These are phyloP conservation scores for Inga oerstediana DNA, from an alignment of 306 rosid species.

Conservation along the genomic window DNA sequence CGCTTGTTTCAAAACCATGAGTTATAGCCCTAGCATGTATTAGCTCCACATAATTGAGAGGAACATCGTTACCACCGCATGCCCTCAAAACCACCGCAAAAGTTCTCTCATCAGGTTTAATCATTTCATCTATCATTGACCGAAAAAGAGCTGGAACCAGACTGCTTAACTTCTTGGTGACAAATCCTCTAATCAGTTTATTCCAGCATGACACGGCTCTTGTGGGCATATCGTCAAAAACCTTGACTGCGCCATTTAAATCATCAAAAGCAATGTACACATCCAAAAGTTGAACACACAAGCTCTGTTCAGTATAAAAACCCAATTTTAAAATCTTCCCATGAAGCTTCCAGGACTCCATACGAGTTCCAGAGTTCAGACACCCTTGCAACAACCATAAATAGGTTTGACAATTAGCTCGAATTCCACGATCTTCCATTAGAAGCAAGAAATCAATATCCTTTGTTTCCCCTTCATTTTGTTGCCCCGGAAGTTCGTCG, in stretches of 20 bases:
- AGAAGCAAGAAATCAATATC: slow-evolving; percentile 58
- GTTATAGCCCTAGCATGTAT: slow-evolving; percentile 65
- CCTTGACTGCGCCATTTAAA: slow-evolving; percentile 48
- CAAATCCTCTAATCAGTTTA: slow-evolving; percentile 52
- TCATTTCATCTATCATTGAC: slow-evolving; percentile 52
- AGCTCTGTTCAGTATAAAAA: slow-evolving; percentile 45
- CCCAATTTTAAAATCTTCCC: slow-evolving; percentile 72
- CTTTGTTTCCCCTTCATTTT: slow-evolving; percentile 36
- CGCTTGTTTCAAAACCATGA: slow-evolving; percentile 61
- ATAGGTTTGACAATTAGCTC: slow-evolving; percentile 73
- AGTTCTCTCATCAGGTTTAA: slow-evolving; percentile 55
- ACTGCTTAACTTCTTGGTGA: slow-evolving; percentile 38
- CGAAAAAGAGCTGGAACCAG: slow-evolving; percentile 47
- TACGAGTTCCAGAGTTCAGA: slow-evolving; percentile 50
- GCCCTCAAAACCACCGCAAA: slow-evolving; percentile 68
- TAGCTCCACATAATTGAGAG: slow-evolving; percentile 55
- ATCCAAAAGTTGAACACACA: slow-evolving; percentile 55
- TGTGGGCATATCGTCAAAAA: slow-evolving; percentile 58
- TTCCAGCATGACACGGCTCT: slow-evolving; percentile 65
- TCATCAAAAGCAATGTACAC: slow-evolving; percentile 54
- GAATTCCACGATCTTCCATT: slow-evolving; percentile 70
- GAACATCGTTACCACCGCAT: slow-evolving; percentile 51
- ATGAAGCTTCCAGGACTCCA: slow-evolving; percentile 63
- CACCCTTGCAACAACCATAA: slow-evolving; percentile 74
- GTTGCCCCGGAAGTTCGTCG: slow-evolving; percentile 35